Conservation (phyloP, 2,329 filamentous ascomycete genomes). For the Erysiphe pulchra region DNA sequence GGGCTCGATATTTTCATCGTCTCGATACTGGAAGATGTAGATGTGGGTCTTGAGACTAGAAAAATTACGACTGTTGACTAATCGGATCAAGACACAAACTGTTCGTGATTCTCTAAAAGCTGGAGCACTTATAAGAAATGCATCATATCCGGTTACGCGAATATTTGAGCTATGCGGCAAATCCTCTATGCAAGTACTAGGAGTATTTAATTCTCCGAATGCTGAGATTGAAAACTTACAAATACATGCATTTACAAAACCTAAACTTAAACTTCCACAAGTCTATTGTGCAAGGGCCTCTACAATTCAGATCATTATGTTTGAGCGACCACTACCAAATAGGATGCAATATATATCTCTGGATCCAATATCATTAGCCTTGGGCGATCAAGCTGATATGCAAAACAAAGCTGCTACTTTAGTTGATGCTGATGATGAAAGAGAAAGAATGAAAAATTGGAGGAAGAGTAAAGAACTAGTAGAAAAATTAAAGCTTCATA, state of each 20-base stretch:
- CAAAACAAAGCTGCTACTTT: slow-evolving; percentile 20
- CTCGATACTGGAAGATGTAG: too few species aligned
- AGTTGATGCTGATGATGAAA: slow-evolving; percentile 48
- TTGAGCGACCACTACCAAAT: slow-evolving; percentile 59
- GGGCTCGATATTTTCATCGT: slow-evolving; percentile 24
- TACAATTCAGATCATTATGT: slow-evolving; percentile 69
- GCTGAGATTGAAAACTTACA: slow-evolving; percentile 39
- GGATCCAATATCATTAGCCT: slow-evolving; percentile 61
- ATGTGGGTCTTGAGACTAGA: too few species aligned
- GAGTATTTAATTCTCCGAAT: slow-evolving; percentile 42
- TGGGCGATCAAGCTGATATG: slow-evolving; percentile 40
- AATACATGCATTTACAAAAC: slow-evolving; percentile 33
- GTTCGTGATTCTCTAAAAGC: too few species aligned
- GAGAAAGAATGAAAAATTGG: slow-evolving; percentile 29
- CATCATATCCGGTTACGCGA: slow-evolving; percentile 30
- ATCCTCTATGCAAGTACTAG: slow-evolving; percentile 61
- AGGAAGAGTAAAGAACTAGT: slow-evolving; percentile 40
- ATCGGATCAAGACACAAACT: too few species aligned
- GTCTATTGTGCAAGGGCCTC: slow-evolving; percentile 47
- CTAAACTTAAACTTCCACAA: slow-evolving; percentile 30
- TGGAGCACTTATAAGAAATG: too few species aligned
- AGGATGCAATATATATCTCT: slow-evolving; percentile 95
- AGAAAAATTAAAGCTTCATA: slow-evolving; percentile 72
- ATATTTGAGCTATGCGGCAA: slow-evolving; percentile 72
- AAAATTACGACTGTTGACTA: too few species aligned